Evolutionary conservation across 1,284 basidiomycete species (phyloP).

Genomic region (Apiotrichum veenhuisii): DNA sequence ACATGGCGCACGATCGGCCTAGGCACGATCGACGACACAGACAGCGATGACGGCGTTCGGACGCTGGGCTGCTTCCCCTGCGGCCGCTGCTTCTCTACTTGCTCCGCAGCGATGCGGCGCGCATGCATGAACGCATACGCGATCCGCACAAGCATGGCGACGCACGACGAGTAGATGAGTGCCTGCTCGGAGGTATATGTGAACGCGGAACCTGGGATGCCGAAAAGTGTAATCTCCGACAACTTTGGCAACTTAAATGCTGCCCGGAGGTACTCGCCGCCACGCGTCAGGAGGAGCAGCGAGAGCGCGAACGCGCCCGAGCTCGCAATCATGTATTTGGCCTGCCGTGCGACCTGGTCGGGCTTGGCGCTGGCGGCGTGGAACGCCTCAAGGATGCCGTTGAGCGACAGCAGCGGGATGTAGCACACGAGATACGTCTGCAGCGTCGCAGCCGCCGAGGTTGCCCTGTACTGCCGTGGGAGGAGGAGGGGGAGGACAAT

Average conservation of each 20-base stretch:
- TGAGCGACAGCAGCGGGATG: conserved; percentile 79
- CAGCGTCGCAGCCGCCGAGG: conserved; percentile 67
- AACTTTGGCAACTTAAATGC: no score
- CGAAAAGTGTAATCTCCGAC: no score
- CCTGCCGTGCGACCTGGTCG: conserved; percentile 32
- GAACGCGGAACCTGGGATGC: background rate
- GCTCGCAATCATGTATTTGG: conserved; percentile 36
- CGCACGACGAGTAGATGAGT: conserved; percentile 71
- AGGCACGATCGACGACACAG: background rate
- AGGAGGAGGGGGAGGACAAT: conserved; percentile 62
- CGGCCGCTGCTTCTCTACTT: no score
- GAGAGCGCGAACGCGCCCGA: conserved; percentile 30
- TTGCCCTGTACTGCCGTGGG: conserved; percentile 64
- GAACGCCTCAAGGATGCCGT: conserved; percentile 86
- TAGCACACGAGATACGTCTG: conserved; percentile 71
- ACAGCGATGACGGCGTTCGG: background rate
- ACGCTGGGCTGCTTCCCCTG: background rate
- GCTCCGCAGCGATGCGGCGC: no score
- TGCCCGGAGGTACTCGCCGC: no score
- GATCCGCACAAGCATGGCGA: conserved; percentile 43
- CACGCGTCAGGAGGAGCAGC: conserved; percentile 14
- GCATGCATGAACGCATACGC: conserved; percentile 33
- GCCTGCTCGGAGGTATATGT: conserved; percentile 26
- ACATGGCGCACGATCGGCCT: conserved; percentile 1
- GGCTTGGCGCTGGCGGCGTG: conserved; percentile 66